phyloP scores from a whole-genome alignment of 225 moss, liverwort and hornwort species.

The Bryoerythrophyllum caledonicum region DNA sequence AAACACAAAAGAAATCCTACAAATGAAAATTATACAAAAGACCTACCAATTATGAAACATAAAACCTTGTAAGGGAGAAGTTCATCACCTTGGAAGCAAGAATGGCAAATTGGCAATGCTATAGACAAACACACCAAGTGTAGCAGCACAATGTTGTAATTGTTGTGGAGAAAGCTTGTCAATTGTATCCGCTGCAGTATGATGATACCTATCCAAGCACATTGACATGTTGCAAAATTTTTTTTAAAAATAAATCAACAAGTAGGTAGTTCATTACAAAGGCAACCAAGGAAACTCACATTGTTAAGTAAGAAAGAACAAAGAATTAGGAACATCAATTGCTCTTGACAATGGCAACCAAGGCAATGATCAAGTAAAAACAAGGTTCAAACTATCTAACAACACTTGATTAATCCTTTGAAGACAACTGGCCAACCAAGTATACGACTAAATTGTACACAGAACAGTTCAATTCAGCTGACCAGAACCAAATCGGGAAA shows the following conservation, averaged over 20 bases:
- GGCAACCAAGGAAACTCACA: no score
- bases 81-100: constrained; percentile 69
- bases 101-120: constrained; percentile 67
- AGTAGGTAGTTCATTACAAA: not conserved
- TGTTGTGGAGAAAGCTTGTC: constrained; percentile 82
- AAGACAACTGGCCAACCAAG: no score
- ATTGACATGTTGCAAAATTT: not conserved
- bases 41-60: not conserved
- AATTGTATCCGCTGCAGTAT: constrained; percentile 83
- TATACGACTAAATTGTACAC: no score
- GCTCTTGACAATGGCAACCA: not conserved
- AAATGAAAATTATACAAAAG: not conserved
- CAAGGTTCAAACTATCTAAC: not conserved
- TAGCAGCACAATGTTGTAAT: constrained; percentile 74
- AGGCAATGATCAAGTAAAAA: not conserved
- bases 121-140: constrained; percentile 70
- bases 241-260: not conserved
- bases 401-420: not conserved
- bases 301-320: no score
- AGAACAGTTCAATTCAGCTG: no score
- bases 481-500: no score
- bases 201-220: constrained; percentile 67
- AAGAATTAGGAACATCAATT: no score
- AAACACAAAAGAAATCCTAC: not conserved
- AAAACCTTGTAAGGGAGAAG: constrained; percentile 2